These are phyloP conservation scores for Penicillium sp. DNA, from an alignment of 2,329 filamentous ascomycete genomes.

Conservation along the genomic window DNA sequence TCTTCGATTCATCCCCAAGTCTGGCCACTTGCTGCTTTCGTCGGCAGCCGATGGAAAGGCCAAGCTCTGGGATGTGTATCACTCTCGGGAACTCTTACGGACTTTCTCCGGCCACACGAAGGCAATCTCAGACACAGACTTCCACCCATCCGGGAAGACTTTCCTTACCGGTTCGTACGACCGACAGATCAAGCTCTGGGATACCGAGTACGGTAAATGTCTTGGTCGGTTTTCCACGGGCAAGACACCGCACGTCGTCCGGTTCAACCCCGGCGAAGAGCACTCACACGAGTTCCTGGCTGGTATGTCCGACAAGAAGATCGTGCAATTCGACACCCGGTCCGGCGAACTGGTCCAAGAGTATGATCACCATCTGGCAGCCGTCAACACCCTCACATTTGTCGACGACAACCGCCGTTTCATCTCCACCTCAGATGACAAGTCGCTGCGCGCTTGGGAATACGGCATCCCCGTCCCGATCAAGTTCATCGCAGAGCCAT, in stretches of 20 bases:
- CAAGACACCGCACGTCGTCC: slow-evolving; percentile 90
- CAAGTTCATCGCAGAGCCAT: slow-evolving; percentile 95
- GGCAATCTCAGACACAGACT: slow-evolving; percentile 83
- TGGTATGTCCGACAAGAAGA: slow-evolving; percentile 98
- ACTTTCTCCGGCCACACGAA: slow-evolving; percentile 91
- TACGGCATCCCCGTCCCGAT: slow-evolving; percentile 98
- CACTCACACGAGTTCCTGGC: slow-evolving; percentile 87
- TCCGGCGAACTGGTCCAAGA: slow-evolving; percentile 84
- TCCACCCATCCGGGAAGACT: slow-evolving; percentile 75
- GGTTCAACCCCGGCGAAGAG: slow-evolving; percentile 80
- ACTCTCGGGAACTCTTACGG: slow-evolving; percentile 80
- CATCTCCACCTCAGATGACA: slow-evolving; percentile 97
- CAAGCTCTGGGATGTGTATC: slow-evolving; percentile 93
- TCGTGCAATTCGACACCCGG: slow-evolving; percentile 91
- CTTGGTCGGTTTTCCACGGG: slow-evolving; percentile 86
- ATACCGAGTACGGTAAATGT: slow-evolving; percentile 90
- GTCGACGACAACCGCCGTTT: slow-evolving; percentile 92
- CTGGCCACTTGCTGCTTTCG: slow-evolving; percentile 84
- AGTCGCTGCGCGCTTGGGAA: slow-evolving; percentile 94
- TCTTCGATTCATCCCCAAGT: slow-evolving; percentile 81
- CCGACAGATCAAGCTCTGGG: slow-evolving; percentile 95
- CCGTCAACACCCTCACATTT: slow-evolving; percentile 96
- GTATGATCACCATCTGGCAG: slow-evolving; percentile 97
- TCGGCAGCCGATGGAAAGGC: slow-evolving; percentile 87
- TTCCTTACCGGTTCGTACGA: slow-evolving; percentile 94